Base-by-base conservation (phyloP, 192 early-diverging fungal species). In the Thoreauomyces humboldtii region DNA sequence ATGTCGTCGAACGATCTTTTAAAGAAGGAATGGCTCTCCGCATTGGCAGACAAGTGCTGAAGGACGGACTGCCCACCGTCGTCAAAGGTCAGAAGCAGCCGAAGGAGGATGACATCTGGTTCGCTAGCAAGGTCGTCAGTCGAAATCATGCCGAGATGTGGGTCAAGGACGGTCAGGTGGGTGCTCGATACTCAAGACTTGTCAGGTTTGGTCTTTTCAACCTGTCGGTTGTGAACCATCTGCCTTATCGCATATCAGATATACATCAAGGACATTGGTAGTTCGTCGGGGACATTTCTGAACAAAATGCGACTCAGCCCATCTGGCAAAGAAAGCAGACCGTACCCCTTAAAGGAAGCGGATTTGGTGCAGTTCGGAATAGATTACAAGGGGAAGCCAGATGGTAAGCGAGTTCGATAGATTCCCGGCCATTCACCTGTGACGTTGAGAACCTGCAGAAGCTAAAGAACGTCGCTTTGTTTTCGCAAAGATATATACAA, bases 261-360 rank as follows among this genome's bases (percentile, higher is more conserved):
- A 48, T 98, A 77, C 67, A 89, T 98, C 63, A 87, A 88, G 65
- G 97, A 99, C 75, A 93, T 91, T 42, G 95, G 92, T 61, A 93
- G 91, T 24, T 99, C 95, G 2, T 97, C 95, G 28, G 97, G 97
- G 9, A 99, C 97, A 14, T 99, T 98, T 65, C 77, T 99, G 32
- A 99, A 99, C 78, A 89, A 94, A 74, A 86, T 90, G 74, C 77
- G 97, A n/a, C 76, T 99, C 17, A 89, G 88, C 44, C 88, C 94
- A 15, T 89, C 93, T 21, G 86, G 87, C 2, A 83, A 90, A 47
- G 93, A 94, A 73, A 92, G 90, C 43, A 71, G 83, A 38, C 87
- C 95, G 11, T 88, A 87, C 52, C 82, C 79, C 33, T 71, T 98
- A 53, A 81, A 81, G 52, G 79, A 85, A 59, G 81, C 77, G 25